Evolutionary conservation across 352 stramenopile genomes (phyloP), one percentile per base, ranked within the genome.

Genomic region (Thalassiosira pacifica): DNA sequence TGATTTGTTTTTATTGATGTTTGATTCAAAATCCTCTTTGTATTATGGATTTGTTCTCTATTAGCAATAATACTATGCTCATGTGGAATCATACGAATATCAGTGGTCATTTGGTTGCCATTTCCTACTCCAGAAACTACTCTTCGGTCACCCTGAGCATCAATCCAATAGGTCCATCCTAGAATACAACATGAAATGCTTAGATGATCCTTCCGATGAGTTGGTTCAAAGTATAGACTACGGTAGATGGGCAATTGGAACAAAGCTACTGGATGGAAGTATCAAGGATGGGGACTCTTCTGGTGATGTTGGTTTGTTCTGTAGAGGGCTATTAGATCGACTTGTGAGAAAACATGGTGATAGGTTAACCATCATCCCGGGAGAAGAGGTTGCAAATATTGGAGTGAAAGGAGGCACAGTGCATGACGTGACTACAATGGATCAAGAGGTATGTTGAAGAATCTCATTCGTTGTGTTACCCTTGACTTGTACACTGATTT

Each of bases 221-320:
- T 71, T 87, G 26, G 71, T 87, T n/a, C 80, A 82, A 60, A 79
- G 68, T 29, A 87, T 87, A 53, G 48, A 83, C 24, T 87, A 87
- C 65, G 80, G 73, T 26, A 32, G 80, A 52, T 82, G 67, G 26
- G 73, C 73, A 40, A 65, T 53, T 29, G 80, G 80, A 52, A 87
- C 80, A 37, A 65, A 59, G 63, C 32, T 67, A 22, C 42, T 87
- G 13, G 74, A 87, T 52, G 80, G 80, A 31, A 83, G 2, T 59
- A 42, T 87, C 16, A 42, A 63, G 9, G 31, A 29, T 0, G 29
- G 27, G 19, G 73, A 87, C 55, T 83, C 73, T 65, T 83, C 73
- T 0, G 80, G 80, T 11, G 80, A 87, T 48, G 79, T 87, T 52
- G 74, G 75, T 16, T 59, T 82, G 37, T 83, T 83, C 45, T 81